Conservation (phyloP, 2,329 filamentous ascomycete genomes). For the Paracoccidioides brasiliensis region DNA sequence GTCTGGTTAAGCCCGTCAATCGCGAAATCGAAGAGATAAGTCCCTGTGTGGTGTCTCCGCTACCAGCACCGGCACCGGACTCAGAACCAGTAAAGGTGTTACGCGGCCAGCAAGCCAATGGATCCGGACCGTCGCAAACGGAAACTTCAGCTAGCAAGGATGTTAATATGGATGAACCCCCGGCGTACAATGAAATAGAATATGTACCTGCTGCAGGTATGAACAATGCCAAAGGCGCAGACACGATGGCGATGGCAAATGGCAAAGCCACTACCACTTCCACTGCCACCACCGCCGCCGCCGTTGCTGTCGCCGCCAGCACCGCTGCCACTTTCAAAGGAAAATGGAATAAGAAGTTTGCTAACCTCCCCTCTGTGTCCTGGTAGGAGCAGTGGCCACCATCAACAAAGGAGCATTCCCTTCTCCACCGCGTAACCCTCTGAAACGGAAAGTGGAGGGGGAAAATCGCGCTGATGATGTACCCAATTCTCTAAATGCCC, state of each 20-base stretch:
- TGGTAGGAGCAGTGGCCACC: slow-evolving; percentile 17
- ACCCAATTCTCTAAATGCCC: not conserved
- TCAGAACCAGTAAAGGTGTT: not conserved
- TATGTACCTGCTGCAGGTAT: not conserved
- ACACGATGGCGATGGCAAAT: not conserved
- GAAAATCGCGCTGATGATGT: not conserved
- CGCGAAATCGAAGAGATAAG: slow-evolving; percentile 25
- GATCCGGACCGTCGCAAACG: not conserved
- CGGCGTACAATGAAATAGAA: slow-evolving; percentile 3
- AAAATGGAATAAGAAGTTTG: slow-evolving; percentile 1
- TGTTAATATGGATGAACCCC: not conserved
- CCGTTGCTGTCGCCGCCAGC: not conserved
- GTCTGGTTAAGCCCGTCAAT: slow-evolving; percentile 45
- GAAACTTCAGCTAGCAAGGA: not conserved
- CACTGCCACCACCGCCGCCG: not conserved
- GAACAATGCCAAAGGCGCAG: not conserved
- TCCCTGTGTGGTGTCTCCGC: not conserved
- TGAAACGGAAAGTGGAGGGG: slow-evolving; percentile 24
- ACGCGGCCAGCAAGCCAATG: not conserved
- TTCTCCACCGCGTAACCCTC: slow-evolving; percentile 16
- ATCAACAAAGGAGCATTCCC: slow-evolving; percentile 7
- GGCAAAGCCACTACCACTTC: not conserved
- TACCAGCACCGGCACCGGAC: not conserved
- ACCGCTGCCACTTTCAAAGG: not conserved
- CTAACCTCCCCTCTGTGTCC: slow-evolving; percentile 18